Evolutionary conservation across 2,329 filamentous ascomycete genomes (phyloP).

Genomic region (Bipolaris bicolor): DNA sequence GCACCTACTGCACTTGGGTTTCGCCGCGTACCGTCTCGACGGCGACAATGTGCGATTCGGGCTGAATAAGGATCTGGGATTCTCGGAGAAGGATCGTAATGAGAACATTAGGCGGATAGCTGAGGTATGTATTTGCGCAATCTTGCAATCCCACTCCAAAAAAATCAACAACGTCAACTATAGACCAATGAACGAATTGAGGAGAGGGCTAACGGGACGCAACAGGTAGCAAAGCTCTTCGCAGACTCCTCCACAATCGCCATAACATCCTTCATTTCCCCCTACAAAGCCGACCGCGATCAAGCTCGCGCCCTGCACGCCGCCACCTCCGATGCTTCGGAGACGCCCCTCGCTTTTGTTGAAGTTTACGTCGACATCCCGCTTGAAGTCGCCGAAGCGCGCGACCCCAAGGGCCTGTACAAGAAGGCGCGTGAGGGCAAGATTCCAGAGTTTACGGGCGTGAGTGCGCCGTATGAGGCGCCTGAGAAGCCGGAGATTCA

Average conservation of each 20-base stretch:
- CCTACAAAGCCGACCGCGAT: constrained; percentile 85
- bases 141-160: too few relatives aligned
- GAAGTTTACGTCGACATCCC: constrained; percentile 94
- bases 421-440: constrained; percentile 93
- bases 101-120: constrained; percentile 98
- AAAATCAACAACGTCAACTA: too few relatives aligned
- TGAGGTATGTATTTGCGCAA: constrained; percentile 59
- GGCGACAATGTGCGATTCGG: constrained; percentile 99
- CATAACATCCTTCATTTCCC: constrained; percentile 95
- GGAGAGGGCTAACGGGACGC: too few relatives aligned
- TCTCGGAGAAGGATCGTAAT: constrained; percentile 89
- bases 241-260: constrained; percentile 87
- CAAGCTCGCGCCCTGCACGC: constrained; percentile 82
- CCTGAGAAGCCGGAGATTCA: constrained; percentile 85
- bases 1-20: constrained; percentile 84
- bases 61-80: constrained; percentile 96
- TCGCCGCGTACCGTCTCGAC: constrained; percentile 90
- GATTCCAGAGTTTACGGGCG: constrained; percentile 97
- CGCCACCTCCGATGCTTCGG: constrained; percentile 55
- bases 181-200: too few relatives aligned
- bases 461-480: constrained; percentile 93
- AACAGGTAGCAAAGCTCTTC: constrained; percentile 93
- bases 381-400: constrained; percentile 88
- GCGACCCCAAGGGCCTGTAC: constrained; percentile 96
- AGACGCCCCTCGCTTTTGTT: constrained; percentile 79